A percentile compares a stretch with the other conserved stretches of the same genome.
These are phyloP conservation scores for Pseudogymnoascus sp. DNA, from an alignment of 2,329 filamentous ascomycete species.

Conservation along the genomic window DNA sequence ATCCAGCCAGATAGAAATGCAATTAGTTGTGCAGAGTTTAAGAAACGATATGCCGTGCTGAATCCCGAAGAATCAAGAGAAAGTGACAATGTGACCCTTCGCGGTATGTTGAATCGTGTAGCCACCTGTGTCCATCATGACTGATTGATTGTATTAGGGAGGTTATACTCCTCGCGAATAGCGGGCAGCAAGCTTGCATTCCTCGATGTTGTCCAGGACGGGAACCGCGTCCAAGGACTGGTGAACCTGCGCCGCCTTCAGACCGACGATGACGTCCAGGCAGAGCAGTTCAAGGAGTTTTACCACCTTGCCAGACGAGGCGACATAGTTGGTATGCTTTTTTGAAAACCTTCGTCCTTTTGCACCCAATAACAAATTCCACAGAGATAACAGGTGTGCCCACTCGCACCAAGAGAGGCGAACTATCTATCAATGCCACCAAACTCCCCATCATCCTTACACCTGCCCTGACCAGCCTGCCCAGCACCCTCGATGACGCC, in stretches of 20 bases:
- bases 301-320: constrained; percentile 65
- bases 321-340: constrained; percentile 64
- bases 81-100: constrained; percentile 18
- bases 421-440: constrained; percentile 64
- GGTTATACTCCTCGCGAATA: constrained; percentile 62
- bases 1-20: constrained; percentile 28
- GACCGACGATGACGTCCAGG: constrained; percentile 26
- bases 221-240: constrained; percentile 66
- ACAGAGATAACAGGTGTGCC: constrained; percentile 58
- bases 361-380: constrained; percentile 11
- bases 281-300: constrained; percentile 48
- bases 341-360: constrained; percentile 28
- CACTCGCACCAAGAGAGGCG: constrained; percentile 60
- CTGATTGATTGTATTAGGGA: constrained; percentile 45
- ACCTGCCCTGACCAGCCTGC: constrained; percentile 72
- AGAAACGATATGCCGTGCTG: constrained; percentile 30
- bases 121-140: constrained; percentile 8
- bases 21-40: constrained; percentile 27
- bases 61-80: constrained; percentile 21
- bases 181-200: constrained; percentile 76
- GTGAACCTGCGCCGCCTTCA: constrained; percentile 52
- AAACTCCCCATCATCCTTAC: constrained; percentile 64
- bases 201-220: constrained; percentile 69
- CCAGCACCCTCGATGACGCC: constrained; percentile 58
- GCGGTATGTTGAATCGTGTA: constrained; percentile 19